phyloP scores from a whole-genome alignment of 352 stramenopile species.

The Phytophthora kernoviae region DNA sequence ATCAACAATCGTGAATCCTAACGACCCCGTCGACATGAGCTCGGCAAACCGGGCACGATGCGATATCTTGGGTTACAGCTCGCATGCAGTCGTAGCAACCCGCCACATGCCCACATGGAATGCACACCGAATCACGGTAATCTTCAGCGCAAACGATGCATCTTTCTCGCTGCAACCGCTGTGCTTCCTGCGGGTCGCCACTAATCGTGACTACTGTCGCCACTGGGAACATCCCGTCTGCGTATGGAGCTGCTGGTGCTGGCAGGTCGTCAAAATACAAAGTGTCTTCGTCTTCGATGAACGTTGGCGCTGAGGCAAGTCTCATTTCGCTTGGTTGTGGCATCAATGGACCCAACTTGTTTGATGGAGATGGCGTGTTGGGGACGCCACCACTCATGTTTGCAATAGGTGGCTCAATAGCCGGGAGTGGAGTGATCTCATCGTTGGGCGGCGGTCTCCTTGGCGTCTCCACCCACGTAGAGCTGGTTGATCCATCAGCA shows the following conservation, averaged over 20 bases:
- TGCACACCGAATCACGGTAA: slow-evolving; percentile 53
- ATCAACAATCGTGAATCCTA: slow-evolving; percentile 28
- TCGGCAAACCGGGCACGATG: slow-evolving; percentile 59
- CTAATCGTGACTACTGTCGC: slow-evolving; percentile 32
- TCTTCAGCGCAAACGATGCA: slow-evolving; percentile 66
- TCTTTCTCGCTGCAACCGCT: slow-evolving; percentile 17
- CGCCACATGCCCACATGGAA: slow-evolving; percentile 65
- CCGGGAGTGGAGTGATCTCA: slow-evolving; percentile 6
- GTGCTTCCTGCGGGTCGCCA: slow-evolving; percentile 26
- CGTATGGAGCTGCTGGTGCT: background rate
- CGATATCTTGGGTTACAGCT: slow-evolving; percentile 29
- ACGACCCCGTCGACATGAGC: slow-evolving; percentile 46
- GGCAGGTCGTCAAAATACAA: slow-evolving; percentile 20
- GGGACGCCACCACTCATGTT: background rate
- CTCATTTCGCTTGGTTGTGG: slow-evolving; percentile 3
- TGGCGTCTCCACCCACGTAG: slow-evolving; percentile 11
- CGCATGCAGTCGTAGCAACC: slow-evolving; percentile 58
- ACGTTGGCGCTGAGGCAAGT: slow-evolving; percentile 28
- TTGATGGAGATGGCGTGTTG: background rate
- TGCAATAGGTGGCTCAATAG: background rate
- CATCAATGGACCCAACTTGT: slow-evolving; percentile 9
- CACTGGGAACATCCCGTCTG: slow-evolving; percentile 18
- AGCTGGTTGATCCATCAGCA: slow-evolving; percentile 17
- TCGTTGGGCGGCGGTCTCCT: slow-evolving; percentile 13
- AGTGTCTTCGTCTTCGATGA: slow-evolving; percentile 27